Evolutionary conservation across 2,329 filamentous ascomycete genomes (phyloP).

Genomic region (Catunica adiposa): DNA sequence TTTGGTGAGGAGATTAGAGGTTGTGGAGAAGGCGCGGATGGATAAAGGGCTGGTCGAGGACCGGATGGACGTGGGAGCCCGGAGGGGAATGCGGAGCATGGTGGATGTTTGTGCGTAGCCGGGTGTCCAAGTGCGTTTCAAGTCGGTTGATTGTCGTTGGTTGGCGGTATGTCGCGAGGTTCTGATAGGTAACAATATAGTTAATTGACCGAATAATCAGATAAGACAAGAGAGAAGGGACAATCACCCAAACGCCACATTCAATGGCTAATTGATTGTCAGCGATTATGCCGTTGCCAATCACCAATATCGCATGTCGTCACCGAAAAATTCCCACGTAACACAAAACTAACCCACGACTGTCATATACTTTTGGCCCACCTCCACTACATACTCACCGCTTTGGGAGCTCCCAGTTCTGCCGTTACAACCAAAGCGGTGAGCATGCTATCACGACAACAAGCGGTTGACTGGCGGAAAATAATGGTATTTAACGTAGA

Average conservation of each 20-base stretch:
- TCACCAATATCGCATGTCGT: too few relatives aligned
- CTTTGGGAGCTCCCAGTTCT: too few relatives aligned
- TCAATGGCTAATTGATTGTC: too few relatives aligned
- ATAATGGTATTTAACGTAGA: not conserved
- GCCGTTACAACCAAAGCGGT: too few relatives aligned
- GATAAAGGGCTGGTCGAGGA: not conserved
- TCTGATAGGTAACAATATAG: not conserved
- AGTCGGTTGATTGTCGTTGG: not conserved
- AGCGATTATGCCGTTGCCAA: not conserved
- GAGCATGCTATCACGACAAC: not conserved
- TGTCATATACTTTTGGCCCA: slow-evolving; percentile 2
- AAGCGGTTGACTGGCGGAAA: not conserved
- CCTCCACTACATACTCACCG: too few relatives aligned
- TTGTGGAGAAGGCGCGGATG: slow-evolving; percentile 23
- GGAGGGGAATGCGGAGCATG: not conserved
- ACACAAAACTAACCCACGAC: not conserved
- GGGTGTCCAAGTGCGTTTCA: not conserved
- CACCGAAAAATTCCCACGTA: too few relatives aligned
- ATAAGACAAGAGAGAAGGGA: not conserved
- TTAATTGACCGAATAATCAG: not conserved
- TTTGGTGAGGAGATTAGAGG: slow-evolving; percentile 22
- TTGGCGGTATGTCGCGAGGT: not conserved
- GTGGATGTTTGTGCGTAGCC: not conserved
- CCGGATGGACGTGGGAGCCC: not conserved
- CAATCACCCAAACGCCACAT: too few relatives aligned